Percentiles rank a stretch among this genome's conserved stretches.
These are phyloP conservation scores for Didymella lethalis DNA, from an alignment of 2,329 filamentous ascomycete species.

Conservation along the genomic window DNA sequence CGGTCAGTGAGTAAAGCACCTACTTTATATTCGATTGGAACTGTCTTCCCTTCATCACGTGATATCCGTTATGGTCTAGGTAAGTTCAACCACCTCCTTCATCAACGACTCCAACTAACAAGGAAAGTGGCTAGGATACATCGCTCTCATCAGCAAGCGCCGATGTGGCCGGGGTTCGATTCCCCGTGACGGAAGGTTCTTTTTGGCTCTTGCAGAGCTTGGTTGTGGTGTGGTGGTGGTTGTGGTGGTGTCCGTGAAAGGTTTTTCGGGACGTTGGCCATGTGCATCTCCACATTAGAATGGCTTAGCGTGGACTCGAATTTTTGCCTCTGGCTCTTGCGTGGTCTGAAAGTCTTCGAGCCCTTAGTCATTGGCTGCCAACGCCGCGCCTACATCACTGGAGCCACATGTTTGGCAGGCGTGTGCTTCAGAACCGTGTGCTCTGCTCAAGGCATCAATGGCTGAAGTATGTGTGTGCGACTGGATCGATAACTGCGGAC, in stretches of 20 bases:
- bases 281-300: not conserved
- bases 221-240: not conserved
- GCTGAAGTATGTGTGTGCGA: not conserved
- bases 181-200: constrained; percentile 4
- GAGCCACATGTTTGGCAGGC: not conserved
- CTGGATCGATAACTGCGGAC: not conserved
- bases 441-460: not conserved
- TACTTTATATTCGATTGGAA: not conserved
- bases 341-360: not conserved
- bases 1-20: no score
- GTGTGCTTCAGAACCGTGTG: not conserved
- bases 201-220: not conserved
- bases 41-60: not conserved
- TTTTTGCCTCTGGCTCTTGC: not conserved
- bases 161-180: constrained; percentile 12
- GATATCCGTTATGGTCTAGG: not conserved
- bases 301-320: not conserved
- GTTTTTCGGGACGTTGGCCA: not conserved
- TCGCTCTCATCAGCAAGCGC: constrained; percentile 12
- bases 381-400: not conserved
- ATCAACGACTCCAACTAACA: not conserved
- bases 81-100: not conserved
- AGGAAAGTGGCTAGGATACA: constrained; percentile 13
- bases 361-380: not conserved
- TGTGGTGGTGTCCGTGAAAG: not conserved